Evolutionary conservation across 2,329 filamentous ascomycete species (phyloP), one percentile per base, ranked within the genome.

Genomic region (Kalmusia sp.): DNA sequence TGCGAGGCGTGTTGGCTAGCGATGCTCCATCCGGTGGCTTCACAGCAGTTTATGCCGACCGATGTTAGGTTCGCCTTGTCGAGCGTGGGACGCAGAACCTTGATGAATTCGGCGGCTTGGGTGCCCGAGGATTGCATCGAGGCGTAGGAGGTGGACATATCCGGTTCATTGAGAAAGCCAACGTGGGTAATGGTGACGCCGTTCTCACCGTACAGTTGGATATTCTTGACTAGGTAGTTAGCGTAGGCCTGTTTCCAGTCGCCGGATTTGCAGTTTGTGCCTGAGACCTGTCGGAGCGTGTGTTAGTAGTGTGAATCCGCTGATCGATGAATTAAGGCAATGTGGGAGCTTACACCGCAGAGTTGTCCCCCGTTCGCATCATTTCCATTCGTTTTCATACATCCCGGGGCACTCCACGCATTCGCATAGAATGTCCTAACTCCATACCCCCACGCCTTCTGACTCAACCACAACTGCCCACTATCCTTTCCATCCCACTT

Each of bases 101-200:
- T 70, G 68, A 84, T 79, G 65, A 84, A 83, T 34, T 80, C 77
- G 39, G 78, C 80, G 3, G 80, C 80, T 69, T 83, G 73, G 14
- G 70, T 74, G 47, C 77, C 77, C 27, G 74, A 68, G 7, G 76
- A 78, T 27, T 71, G 69, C 80, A 83, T 83, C 5, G 73, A 76
- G 9, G 80, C 79, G 56, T 81, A 80, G 22, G 63, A 72, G 6
- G 69, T 65, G 37, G 63, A 62, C 31, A 67, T 73, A 49, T 80
- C 75, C 2, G 78, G 78, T 59, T 80, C 78, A 49, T 80, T 80
- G 50, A 79, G 64, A 55, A 80, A 79, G 8, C 76, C 78, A 11
- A 80, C 49, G 56, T 77, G 69, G 2, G 73, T 73, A 15, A 80
- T 69, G 2, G 68, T 66, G 15, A 80, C 69, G 11, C 78, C 78